Conservation (phyloP, 352 stramenopile species). For the Thalassiosira allenii region DNA sequence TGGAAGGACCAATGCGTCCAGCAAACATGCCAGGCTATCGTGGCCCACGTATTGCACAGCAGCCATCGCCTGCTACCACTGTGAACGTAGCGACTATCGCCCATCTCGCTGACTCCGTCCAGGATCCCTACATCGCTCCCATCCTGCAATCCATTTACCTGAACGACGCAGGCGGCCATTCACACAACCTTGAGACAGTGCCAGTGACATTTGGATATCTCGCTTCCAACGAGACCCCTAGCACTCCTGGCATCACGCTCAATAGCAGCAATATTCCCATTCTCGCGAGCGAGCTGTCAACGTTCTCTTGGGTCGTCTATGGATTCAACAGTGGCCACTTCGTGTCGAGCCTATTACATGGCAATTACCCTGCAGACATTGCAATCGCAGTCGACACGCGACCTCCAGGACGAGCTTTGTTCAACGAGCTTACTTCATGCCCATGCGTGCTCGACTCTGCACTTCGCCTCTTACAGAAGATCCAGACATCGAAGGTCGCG, state of each 20-base stretch:
- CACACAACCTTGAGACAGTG: not conserved
- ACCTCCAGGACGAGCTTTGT: not conserved
- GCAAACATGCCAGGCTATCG: constrained; percentile 36
- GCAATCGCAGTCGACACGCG: not conserved
- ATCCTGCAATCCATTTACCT: constrained; percentile 1
- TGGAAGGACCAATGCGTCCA: not conserved
- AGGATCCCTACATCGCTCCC: not conserved
- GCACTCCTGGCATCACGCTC: not conserved
- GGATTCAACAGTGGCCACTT: constrained; percentile 27
- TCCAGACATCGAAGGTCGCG: not conserved
- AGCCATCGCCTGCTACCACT: not conserved
- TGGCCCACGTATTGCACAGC: not conserved
- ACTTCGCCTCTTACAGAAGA: not conserved
- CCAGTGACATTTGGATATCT: not conserved
- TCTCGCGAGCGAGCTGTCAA: not conserved
- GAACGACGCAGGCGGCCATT: too few species aligned
- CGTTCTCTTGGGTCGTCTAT: constrained; percentile 26
- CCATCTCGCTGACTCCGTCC: not conserved
- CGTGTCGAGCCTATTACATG: not conserved
- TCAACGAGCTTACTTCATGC: constrained; percentile 11
- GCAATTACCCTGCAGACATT: not conserved
- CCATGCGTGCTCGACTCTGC: not conserved
- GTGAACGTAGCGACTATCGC: not conserved
- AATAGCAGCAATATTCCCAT: not conserved
- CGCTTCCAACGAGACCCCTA: too few species aligned